These are phyloP conservation scores for Elymus sibiricus DNA, from an alignment of 176 grass and related monocot genomes.

Conservation along the genomic window DNA sequence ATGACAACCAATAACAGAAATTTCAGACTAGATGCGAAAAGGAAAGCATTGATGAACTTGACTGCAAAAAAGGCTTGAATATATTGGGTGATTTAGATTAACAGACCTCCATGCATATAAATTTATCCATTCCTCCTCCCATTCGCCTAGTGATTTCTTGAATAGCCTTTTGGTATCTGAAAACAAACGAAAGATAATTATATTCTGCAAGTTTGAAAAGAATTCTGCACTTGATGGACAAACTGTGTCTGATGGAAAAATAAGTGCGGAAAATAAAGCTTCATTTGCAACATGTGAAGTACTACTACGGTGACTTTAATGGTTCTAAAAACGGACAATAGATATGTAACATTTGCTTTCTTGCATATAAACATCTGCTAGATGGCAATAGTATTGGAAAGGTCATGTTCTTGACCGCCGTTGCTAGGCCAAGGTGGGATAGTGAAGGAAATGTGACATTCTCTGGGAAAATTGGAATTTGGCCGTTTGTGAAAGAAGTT, in stretches of 20 bases:
- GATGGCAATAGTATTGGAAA: too few species aligned
- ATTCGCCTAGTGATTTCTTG: constrained; percentile 89
- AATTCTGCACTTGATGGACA: not conserved
- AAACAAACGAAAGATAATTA: constrained; percentile 2
- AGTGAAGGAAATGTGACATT: too few species aligned
- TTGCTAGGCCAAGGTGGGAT: too few species aligned
- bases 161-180: constrained; percentile 82
- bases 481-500: too few species aligned
- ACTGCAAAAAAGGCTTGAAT: not conserved
- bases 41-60: too few species aligned
- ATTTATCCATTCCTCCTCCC: constrained; percentile 92
- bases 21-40: not conserved
- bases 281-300: not conserved
- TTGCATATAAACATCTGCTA: not conserved
- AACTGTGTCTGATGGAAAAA: not conserved
- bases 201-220: not conserved
- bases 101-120: constrained; percentile 84
- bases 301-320: not conserved
- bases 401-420: too few species aligned
- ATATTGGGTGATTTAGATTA: not conserved
- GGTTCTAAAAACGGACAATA: not conserved
- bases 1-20: constrained; percentile 2
- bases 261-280: not conserved
- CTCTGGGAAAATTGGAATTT: too few species aligned
- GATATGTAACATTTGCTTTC: not conserved